Evolutionary conservation across 2,329 filamentous ascomycete genomes (phyloP).

Genomic region (Penicillium nordicum): DNA sequence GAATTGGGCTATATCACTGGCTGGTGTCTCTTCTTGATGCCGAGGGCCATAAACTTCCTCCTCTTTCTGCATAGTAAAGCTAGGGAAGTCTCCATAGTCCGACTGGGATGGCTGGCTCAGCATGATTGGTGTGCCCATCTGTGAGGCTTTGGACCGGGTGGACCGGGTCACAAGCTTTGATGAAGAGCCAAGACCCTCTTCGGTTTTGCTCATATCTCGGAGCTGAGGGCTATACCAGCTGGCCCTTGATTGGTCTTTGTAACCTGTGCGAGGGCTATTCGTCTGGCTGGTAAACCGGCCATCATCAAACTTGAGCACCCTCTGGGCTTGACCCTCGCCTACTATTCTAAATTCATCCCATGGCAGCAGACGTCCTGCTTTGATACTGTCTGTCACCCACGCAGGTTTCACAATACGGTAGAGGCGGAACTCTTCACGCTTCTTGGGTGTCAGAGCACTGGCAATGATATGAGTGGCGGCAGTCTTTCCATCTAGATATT

Average conservation of each 20-base stretch:
- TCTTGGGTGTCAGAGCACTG: conserved; percentile 85
- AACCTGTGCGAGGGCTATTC: conserved; percentile 60
- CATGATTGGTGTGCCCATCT: conserved; percentile 17
- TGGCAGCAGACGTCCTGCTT: conserved; percentile 73
- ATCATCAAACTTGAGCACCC: conserved; percentile 63
- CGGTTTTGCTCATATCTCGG: conserved; percentile 37
- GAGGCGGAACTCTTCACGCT: conserved; percentile 77
- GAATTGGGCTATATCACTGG: background rate
- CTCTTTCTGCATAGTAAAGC: conserved; percentile 18
- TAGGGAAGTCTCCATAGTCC: conserved; percentile 42
- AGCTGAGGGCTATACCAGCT: conserved; percentile 82
- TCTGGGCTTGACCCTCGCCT: conserved; percentile 79
- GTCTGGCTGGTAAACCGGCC: conserved; percentile 66
- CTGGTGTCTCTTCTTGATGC: background rate
- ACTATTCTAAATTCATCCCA: conserved; percentile 84
- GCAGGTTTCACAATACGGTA: conserved; percentile 93
- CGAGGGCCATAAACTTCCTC: background rate
- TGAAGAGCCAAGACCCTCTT: conserved; percentile 16
- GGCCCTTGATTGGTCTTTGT: conserved; percentile 73
- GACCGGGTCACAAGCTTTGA: background rate
- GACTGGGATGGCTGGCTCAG: conserved; percentile 38
- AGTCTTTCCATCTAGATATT: conserved; percentile 93
- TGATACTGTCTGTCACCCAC: conserved; percentile 89
- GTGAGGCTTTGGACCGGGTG: conserved; percentile 17
- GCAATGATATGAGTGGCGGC: conserved; percentile 95